phyloP scores from a whole-genome alignment of 805 yeast genomes.

The Wickerhamomyces bisporus region DNA sequence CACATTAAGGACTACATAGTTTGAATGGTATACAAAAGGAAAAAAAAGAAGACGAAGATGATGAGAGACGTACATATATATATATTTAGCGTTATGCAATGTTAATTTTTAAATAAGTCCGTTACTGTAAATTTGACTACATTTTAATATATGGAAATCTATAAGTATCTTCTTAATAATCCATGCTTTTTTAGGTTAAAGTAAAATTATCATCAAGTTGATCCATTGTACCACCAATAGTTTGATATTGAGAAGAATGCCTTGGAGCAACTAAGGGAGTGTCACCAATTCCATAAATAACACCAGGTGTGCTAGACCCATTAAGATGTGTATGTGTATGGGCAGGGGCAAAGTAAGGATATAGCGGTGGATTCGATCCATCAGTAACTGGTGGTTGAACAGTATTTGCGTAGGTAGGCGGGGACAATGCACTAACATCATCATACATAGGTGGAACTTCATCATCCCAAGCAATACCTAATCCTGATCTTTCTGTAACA shows the following conservation, averaged over 20 bases:
- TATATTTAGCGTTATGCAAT: no score
- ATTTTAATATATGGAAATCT: no score
- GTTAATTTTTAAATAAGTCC: no score
- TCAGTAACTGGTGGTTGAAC: constrained; percentile 7
- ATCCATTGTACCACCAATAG: constrained; percentile 22
- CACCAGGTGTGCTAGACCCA: constrained; percentile 28
- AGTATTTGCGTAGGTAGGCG: constrained; percentile 66
- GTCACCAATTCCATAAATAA: constrained; percentile 38
- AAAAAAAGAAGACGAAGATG: background rate
- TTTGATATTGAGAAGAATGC: constrained; percentile 19
- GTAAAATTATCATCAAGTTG: background rate
- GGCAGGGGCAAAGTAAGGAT: constrained; percentile 22
- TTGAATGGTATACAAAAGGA: background rate
- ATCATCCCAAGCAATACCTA: constrained; percentile 98
- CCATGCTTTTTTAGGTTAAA: no score
- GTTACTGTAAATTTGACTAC: no score
- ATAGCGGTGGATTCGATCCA: constrained; percentile 22
- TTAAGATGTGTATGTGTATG: constrained; percentile 21
- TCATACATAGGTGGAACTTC: constrained; percentile 97
- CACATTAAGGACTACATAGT: background rate
- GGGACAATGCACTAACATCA: constrained; percentile 76
- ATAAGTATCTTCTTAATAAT: no score
- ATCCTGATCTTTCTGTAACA: constrained; percentile 85
- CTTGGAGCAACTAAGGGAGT: constrained; percentile 34
- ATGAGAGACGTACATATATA: no score